phyloP scores from a whole-genome alignment of 345 rosid species.

The Rubroshorea leprosula region DNA sequence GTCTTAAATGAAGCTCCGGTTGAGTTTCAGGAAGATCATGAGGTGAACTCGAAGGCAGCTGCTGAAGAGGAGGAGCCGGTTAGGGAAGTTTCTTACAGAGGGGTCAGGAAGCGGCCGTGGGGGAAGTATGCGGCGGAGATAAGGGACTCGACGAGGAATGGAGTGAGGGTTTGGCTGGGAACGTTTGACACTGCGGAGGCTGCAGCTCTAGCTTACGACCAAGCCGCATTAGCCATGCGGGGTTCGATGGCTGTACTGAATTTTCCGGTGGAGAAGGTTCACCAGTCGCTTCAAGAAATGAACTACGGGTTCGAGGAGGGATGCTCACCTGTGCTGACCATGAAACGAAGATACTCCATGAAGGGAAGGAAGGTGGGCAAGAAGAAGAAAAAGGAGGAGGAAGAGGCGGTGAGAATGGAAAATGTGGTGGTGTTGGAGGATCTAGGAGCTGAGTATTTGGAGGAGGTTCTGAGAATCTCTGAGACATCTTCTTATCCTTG shows the following conservation, averaged over 20 bases:
- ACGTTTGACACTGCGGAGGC: too few relatives aligned
- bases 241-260: slow-evolving; percentile 48
- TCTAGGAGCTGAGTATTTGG: slow-evolving; percentile 56
- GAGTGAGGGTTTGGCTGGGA: too few relatives aligned
- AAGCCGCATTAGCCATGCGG: slow-evolving; percentile 60
- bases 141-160: too few relatives aligned
- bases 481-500: slow-evolving; percentile 7
- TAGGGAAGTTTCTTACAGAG: slow-evolving; percentile 36
- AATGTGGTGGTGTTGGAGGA: slow-evolving; percentile 52
- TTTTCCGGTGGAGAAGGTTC: slow-evolving; percentile 42
- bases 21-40: slow-evolving; percentile 17
- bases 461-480: slow-evolving; percentile 37
- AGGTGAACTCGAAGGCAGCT: slow-evolving; percentile 23
- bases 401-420: slow-evolving; percentile 19
- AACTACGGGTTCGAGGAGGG: slow-evolving; percentile 27
- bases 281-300: slow-evolving; percentile 41
- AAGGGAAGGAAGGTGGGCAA: slow-evolving; percentile 30
- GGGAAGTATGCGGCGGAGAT: too few relatives aligned
- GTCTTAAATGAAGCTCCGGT: slow-evolving; percentile 31
- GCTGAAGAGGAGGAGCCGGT: too few relatives aligned
- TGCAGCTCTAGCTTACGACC: slow-evolving; percentile 68
- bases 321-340: slow-evolving; percentile 43
- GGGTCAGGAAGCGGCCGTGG: slow-evolving; percentile 61
- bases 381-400: slow-evolving; percentile 35
- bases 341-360: slow-evolving; percentile 45